Conservation (phyloP, 345 rosid species). For the Excoecaria agallocha region DNA sequence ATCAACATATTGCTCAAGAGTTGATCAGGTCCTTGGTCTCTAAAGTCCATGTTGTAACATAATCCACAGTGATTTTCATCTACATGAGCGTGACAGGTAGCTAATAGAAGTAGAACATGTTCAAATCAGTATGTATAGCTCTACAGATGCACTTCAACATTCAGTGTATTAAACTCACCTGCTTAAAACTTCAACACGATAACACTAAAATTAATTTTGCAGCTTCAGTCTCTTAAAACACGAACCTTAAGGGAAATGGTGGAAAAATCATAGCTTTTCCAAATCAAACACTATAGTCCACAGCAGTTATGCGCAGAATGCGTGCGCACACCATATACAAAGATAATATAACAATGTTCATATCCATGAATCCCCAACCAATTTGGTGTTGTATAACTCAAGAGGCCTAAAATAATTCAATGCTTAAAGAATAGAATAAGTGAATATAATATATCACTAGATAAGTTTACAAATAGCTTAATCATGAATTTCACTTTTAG, state of each 20-base stretch:
- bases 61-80: not conserved
- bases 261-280: not conserved
- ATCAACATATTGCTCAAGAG: constrained; percentile 38
- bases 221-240: not conserved
- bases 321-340: not conserved
- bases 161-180: not conserved
- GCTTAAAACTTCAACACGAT: not conserved
- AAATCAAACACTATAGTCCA: not conserved
- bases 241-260: too few relatives aligned
- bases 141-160: not conserved
- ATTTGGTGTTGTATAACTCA: not conserved
- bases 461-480: not conserved
- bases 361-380: not conserved
- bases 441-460: not conserved
- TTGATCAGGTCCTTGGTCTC: not conserved
- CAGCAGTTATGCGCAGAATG: not conserved
- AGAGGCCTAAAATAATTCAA: not conserved
- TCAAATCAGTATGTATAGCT: not conserved
- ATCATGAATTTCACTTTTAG: not conserved
- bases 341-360: not conserved
- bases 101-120: not conserved
- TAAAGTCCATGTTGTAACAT: not conserved
- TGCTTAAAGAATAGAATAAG: not conserved
- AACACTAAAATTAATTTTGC: not conserved
- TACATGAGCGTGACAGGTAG: not conserved